Evolutionary conservation across 331 rosid species (phyloP).

Genomic region (Acacia concinna): DNA sequence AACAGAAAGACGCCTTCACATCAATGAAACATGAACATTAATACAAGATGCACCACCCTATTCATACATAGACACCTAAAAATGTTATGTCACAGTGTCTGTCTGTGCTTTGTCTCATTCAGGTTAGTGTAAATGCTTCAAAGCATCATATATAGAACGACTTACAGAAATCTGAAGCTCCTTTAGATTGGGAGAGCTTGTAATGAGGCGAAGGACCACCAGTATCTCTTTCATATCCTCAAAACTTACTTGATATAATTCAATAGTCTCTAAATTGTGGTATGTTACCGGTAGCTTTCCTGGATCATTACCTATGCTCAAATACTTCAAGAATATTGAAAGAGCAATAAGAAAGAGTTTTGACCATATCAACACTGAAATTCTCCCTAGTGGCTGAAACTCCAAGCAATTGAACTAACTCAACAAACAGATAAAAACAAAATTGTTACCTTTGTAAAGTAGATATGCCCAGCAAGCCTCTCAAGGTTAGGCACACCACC

Average conservation of each 20-base stretch:
- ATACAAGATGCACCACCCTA: not conserved
- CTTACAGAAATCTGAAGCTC: conserved; percentile 90
- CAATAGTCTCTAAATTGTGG: conserved; percentile 61
- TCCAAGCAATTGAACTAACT: conserved; percentile 18
- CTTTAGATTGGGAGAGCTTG: conserved; percentile 74
- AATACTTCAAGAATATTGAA: conserved; percentile 56
- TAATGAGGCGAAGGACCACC: conserved; percentile 80
- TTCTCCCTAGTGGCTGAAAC: not conserved
- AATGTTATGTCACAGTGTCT: not conserved
- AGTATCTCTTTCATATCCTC: conserved; percentile 89
- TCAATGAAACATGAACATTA: not conserved
- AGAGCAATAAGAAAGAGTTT: conserved; percentile 15
- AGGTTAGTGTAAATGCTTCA: not conserved
- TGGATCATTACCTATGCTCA: conserved; percentile 75
- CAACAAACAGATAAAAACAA: conserved; percentile 17
- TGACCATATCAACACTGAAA: not conserved
- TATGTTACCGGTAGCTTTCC: conserved; percentile 51
- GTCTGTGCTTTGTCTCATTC: not conserved
- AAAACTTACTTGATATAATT: conserved; percentile 83
- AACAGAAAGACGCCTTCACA: not conserved
- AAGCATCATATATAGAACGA: not conserved
- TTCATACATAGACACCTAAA: not conserved
- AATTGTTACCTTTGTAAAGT: conserved; percentile 82
- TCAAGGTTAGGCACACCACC: conserved; percentile 88
- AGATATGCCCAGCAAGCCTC: conserved; percentile 69